Conservation (phyloP, 129 eudicot species). For the Flaveria trinervia region DNA sequence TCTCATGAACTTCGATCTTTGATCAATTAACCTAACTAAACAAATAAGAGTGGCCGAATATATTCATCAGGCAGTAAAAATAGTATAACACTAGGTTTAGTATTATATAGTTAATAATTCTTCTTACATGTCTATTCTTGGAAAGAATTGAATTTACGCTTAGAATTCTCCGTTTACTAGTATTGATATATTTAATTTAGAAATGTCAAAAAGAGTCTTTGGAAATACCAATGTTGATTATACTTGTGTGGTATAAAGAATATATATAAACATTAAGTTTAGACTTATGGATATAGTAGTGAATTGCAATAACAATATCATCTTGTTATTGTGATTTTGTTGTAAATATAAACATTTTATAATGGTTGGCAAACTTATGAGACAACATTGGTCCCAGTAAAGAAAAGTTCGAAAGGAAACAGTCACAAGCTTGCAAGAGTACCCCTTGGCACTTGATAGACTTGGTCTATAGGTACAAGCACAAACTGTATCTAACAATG, state of each 20-base stretch:
- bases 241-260: neutral
- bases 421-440: constrained; percentile 30
- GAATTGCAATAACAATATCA: constrained; percentile 19
- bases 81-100: too few relatives aligned
- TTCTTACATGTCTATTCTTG: neutral
- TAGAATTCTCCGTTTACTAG: neutral
- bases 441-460: constrained; percentile 30
- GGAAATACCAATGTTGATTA: neutral
- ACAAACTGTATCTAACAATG: constrained; percentile 35
- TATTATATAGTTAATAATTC: neutral
- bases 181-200: neutral
- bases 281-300: neutral
- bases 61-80: too few relatives aligned
- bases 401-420: constrained; percentile 36
- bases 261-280: neutral
- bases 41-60: too few relatives aligned
- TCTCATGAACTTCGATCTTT: neutral
- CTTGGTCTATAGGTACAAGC: constrained; percentile 33
- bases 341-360: constrained; percentile 15
- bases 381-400: constrained; percentile 41
- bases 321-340: constrained; percentile 24
- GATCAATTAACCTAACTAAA: too few relatives aligned
- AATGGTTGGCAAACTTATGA: constrained; percentile 32
- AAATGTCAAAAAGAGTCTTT: neutral
- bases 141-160: neutral